Percentiles rank a stretch among this genome's conserved stretches.
phyloP scores from a whole-genome alignment of 2,329 filamentous ascomycete genomes.

The Keithomyces neogunnii region DNA sequence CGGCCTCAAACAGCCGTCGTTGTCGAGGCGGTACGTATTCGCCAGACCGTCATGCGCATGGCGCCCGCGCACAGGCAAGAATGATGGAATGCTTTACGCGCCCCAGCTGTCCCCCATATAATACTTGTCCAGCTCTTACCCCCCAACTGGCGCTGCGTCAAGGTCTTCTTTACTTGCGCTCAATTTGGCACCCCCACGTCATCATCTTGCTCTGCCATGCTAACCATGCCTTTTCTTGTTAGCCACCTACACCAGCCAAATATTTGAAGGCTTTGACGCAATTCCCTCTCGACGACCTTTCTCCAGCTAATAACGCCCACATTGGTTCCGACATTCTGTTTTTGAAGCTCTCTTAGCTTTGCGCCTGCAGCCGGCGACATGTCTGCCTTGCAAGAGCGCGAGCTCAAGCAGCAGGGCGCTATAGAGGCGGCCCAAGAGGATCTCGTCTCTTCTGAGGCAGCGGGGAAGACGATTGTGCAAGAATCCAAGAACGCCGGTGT shows the following conservation, averaged over 20 bases:
- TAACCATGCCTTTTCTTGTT: background rate
- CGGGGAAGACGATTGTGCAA: conserved; percentile 64
- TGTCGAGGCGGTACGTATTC: no score
- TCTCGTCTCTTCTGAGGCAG: conserved; percentile 58
- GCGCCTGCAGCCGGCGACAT: conserved; percentile 16
- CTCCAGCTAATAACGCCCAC: conserved; percentile 6
- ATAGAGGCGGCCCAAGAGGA: conserved; percentile 66
- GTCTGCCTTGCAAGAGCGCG: conserved; percentile 31
- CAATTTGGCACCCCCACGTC: background rate
- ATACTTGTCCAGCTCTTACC: no score
- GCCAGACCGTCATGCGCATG: background rate
- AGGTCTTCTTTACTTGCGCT: background rate
- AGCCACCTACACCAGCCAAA: conserved; percentile 5
- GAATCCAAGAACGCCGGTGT: conserved; percentile 74
- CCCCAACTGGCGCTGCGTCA: background rate
- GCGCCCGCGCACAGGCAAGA: background rate
- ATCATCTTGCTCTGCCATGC: background rate
- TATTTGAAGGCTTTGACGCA: conserved; percentile 7
- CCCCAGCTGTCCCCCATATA: background rate
- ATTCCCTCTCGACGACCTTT: conserved; percentile 2
- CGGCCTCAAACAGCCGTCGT: background rate
- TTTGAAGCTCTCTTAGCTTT: background rate
- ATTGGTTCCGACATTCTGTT: background rate
- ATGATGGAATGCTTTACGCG: background rate
- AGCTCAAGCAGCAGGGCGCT: conserved; percentile 75